These are phyloP conservation scores for Aspergillus sp. DNA, from an alignment of 2,329 filamentous ascomycete genomes.

Conservation along the genomic window DNA sequence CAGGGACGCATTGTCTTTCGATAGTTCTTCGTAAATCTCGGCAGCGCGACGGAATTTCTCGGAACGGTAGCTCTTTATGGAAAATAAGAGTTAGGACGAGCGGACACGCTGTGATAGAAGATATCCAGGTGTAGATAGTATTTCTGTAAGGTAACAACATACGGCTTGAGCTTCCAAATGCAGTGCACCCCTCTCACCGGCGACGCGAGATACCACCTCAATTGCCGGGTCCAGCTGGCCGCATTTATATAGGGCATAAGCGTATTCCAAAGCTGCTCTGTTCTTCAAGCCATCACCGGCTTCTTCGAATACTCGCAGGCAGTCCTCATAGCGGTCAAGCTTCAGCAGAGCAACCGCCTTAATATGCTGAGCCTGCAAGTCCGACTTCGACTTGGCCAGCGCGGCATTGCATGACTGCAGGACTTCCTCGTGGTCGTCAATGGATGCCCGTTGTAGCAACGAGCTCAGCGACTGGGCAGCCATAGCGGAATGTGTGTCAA, in stretches of 20 bases:
- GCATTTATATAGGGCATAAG: slow-evolving; percentile 65
- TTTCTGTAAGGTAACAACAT: slow-evolving; percentile 20
- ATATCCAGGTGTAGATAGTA: neutral
- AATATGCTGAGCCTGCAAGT: slow-evolving; percentile 59
- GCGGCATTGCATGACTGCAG: slow-evolving; percentile 60
- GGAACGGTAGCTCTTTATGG: slow-evolving; percentile 53
- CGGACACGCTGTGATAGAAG: neutral
- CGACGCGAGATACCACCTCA: slow-evolving; percentile 48
- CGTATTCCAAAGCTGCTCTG: slow-evolving; percentile 59
- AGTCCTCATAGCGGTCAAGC: slow-evolving; percentile 65
- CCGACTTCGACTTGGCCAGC: slow-evolving; percentile 59
- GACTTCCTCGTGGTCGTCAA: slow-evolving; percentile 65
- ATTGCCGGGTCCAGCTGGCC: slow-evolving; percentile 59
- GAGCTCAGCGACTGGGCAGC: slow-evolving; percentile 53
- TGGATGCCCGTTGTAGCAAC: slow-evolving; percentile 59
- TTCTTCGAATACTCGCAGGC: slow-evolving; percentile 58
- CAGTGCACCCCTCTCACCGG: slow-evolving; percentile 52
- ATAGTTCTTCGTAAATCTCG: slow-evolving; percentile 56
- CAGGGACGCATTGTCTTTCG: slow-evolving; percentile 40
- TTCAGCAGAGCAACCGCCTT: slow-evolving; percentile 64
- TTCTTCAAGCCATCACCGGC: slow-evolving; percentile 57
- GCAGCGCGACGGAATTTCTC: slow-evolving; percentile 61
- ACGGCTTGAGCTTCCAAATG: slow-evolving; percentile 66
- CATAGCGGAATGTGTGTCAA: slow-evolving; percentile 33
- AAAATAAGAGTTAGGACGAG: neutral